Percentiles rank a stretch among this genome's conserved stretches.
These are phyloP conservation scores for Botrytis hyacinthi DNA, from an alignment of 2,329 filamentous ascomycete species.

Conservation along the genomic window DNA sequence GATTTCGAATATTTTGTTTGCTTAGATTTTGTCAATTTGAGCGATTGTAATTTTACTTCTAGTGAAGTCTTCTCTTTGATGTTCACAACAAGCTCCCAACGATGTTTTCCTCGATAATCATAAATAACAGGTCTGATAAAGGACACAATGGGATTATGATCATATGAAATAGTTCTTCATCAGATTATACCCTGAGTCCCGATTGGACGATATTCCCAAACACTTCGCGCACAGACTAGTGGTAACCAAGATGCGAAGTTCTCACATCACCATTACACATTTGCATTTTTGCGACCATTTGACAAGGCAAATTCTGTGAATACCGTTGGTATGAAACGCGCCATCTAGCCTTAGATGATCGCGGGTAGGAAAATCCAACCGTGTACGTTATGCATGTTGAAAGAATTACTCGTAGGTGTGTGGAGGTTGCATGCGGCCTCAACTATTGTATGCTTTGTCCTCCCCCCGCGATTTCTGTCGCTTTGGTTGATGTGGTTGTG, in stretches of 20 bases:
- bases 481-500: not conserved
- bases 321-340: conserved; percentile 3
- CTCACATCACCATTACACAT: not conserved
- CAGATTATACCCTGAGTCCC: not conserved
- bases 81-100: not conserved
- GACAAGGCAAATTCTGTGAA: not conserved
- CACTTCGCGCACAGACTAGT: conserved; percentile 20
- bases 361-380: not conserved
- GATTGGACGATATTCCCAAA: conserved; percentile 10
- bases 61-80: not conserved
- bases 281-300: not conserved
- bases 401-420: not conserved
- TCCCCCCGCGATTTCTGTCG: conserved; percentile 2
- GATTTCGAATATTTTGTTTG: not conserved
- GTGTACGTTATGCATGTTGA: conserved; percentile 2
- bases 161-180: not conserved
- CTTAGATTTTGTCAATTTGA: not conserved
- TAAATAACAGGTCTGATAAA: not conserved
- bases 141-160: not conserved
- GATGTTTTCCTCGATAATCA: not conserved
- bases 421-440: not conserved
- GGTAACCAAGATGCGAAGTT: conserved; percentile 10
- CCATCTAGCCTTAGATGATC: not conserved
- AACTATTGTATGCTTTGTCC: not conserved
- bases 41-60: not conserved